Conservation (phyloP, 2,329 filamentous ascomycete genomes). For the Metarhizium brunneum region DNA sequence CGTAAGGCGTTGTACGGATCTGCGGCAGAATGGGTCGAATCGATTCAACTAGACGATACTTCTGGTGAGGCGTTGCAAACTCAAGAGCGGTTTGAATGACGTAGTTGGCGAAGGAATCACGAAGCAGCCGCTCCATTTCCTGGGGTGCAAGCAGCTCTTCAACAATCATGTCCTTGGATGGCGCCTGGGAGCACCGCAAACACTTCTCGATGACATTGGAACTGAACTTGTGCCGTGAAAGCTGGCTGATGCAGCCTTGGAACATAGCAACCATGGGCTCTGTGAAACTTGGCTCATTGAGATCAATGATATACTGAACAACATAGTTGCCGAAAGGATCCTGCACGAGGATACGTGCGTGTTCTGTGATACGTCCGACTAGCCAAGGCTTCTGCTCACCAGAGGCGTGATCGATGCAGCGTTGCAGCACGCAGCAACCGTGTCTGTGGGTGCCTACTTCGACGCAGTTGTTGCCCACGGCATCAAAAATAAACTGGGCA, state of each 20-base stretch:
- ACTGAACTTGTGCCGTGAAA: slow-evolving; percentile 96
- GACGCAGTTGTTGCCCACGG: slow-evolving; percentile 78
- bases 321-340: slow-evolving; percentile 99
- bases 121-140: slow-evolving; percentile 81
- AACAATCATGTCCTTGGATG: slow-evolving; percentile 72
- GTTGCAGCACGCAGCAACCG: slow-evolving; percentile 94
- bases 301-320: slow-evolving; percentile 94
- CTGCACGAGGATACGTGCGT: slow-evolving; percentile 83
- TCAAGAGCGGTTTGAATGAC: slow-evolving; percentile 95
- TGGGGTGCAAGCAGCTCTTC: slow-evolving; percentile 65
- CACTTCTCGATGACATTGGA: slow-evolving; percentile 99
- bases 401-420: slow-evolving; percentile 94
- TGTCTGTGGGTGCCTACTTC: slow-evolving; percentile 94
- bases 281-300: slow-evolving; percentile 80
- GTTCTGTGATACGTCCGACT: slow-evolving; percentile 76
- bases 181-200: slow-evolving; percentile 69
- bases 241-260: slow-evolving; percentile 57
- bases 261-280: slow-evolving; percentile 81
- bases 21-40: slow-evolving; percentile 77
- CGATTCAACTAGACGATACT: slow-evolving; percentile 67
- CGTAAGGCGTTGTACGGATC: slow-evolving; percentile 87
- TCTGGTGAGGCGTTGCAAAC: slow-evolving; percentile 65
- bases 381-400: slow-evolving; percentile 82
- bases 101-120: slow-evolving; percentile 94
- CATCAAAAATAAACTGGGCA: slow-evolving; percentile 94